Base-by-base conservation (phyloP, 148 eudicot species). In the Suaeda aralocaspica region DNA sequence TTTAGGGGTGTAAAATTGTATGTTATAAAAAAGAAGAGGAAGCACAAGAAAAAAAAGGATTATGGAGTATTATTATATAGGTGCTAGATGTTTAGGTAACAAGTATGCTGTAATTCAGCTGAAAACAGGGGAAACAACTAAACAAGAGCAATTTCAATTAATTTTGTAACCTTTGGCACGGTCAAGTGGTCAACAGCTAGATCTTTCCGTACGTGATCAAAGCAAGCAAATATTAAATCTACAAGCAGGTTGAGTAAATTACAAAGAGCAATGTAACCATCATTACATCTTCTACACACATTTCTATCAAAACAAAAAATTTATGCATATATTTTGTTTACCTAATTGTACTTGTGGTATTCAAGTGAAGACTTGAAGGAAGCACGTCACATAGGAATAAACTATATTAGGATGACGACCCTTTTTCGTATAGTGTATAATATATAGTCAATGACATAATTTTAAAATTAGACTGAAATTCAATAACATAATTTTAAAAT, bases 101-200 rank as follows among this genome's bases (percentile, higher is more conserved):
- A 4, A 22, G 31, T 6, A 52, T 2, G n/a, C 64, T 8, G 21
- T 59, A 16, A 28, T n/a, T 29, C 22, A 41, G 52, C 44, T 31
- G 31, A 48, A 53, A 28, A 64, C 33, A 39, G 55, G 19, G 18
- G 52, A 56, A 73, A 29, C 1, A n/a, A 64, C 11, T 41, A 56
- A 73, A 29, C 1, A n/a, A 64, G 39, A 12, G 50, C 26, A 11
- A 41, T 11, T 74, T 24, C 13, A 44, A 10, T 22, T 2, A 74
- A 46, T 39, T 6, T 58, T 4, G 41, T 34, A 21, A 74, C 34
- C 41, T 46, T 30, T 67, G n/a, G 24, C 31, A 46, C 34, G 24
- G n/a, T n/a, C n/a, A n/a, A n/a, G n/a, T n/a, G n/a, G 56, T 56
- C 65, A 64, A 22, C 9, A 53, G 64, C 59, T 14, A 26, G 39